Evolutionary conservation across 2,329 filamentous ascomycete genomes (phyloP), one percentile per base, ranked within the genome.

Genomic region (Fusarium dlaminii): DNA sequence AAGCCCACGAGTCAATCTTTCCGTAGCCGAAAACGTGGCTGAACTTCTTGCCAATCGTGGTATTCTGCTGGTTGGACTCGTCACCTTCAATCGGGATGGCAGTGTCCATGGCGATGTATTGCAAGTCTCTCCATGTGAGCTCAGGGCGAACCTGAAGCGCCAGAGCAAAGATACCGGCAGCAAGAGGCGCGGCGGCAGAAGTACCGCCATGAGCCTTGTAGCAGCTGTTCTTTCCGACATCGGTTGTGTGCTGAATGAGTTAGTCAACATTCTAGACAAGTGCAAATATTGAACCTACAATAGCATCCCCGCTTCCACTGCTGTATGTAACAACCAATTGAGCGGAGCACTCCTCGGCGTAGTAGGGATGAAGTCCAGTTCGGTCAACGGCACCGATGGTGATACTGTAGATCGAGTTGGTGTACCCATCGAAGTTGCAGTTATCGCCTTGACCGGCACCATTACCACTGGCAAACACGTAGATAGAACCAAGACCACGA

Each of bases 361-460:
- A 99, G 82, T 96, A 96, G 0, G 96, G 95, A 80, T 98, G 96
- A n/a, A 89, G 83, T 43, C 96, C 95, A 75, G 93, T 91, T 67
- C 94, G 89, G 81, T 98, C 95, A 71, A 99, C 92, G 39, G 96
- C 96, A 42, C 96, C 96, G 24, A 99, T 95, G 0, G 95, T 98
- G 77, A 99, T 96, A 81, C 95, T 98, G 87, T 98, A 99, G 78
- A 99, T 99, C 81, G 95, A 98, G 86, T 99, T 99, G 68, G 96
- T 99, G 84, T 99, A 99, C 43, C 96, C 96, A 80, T 99, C 96
- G 81, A 99, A 99, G 82, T 99, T 99, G 88, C 96, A 99, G 83
- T 99, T 98, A 82, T 99, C 96, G 52, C 94, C 95, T 73, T 87
- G 90, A 8, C 87, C 86, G 15, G 96, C 97, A 66, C 96, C 96